These are phyloP conservation scores for Dioscorea alata DNA, from an alignment of 106 monocot species.

Conservation along the genomic window DNA sequence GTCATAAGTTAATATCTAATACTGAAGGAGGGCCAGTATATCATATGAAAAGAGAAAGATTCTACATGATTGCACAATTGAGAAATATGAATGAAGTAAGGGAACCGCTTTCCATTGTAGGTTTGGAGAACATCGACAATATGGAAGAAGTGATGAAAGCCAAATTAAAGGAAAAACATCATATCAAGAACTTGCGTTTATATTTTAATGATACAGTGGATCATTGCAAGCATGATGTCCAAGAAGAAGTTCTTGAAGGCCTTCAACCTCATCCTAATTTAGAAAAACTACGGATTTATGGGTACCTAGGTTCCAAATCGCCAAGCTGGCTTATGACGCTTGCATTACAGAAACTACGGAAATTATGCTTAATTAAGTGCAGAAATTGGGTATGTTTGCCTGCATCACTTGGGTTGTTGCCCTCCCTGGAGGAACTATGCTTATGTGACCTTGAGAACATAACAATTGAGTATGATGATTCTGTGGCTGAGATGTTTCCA, in stretches of 20 bases:
- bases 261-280: too few species aligned
- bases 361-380: too few species aligned
- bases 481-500: neutral
- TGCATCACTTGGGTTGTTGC: neutral
- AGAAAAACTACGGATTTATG: too few species aligned
- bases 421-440: neutral
- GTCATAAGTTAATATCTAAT: too few species aligned
- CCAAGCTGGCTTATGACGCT: slow-evolving; percentile 11
- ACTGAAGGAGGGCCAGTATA: too few species aligned
- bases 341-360: too few species aligned
- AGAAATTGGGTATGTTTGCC: neutral
- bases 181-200: neutral
- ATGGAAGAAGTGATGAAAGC: too few species aligned
- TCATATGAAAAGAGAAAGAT: neutral
- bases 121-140: slow-evolving; percentile 3
- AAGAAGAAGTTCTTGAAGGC: slow-evolving; percentile 7
- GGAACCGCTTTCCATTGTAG: neutral
- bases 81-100: neutral
- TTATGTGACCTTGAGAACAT: neutral
- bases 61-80: neutral
- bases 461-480: neutral
- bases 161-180: too few species aligned
- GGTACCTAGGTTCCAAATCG: too few species aligned
- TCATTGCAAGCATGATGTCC: neutral
- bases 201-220: neutral